Evolutionary conservation across 768 basidiomycete species (phyloP).

Genomic region (Termitomyces sp.): DNA sequence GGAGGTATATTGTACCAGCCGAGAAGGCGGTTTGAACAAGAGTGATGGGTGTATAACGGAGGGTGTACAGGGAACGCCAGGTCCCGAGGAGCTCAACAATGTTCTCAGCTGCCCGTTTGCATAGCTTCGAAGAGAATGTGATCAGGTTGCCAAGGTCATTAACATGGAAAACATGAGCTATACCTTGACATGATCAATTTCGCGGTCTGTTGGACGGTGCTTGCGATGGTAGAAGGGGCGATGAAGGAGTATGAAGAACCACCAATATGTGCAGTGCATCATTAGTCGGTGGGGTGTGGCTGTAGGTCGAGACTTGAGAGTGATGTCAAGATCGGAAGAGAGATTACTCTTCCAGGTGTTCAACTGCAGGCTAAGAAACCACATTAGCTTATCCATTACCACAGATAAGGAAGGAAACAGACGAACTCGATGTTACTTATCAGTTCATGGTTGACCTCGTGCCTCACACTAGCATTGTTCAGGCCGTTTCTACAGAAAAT

Average conservation of each 20-base stretch:
- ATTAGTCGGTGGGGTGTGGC: constrained; percentile 53
- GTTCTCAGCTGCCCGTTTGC: constrained; percentile 51
- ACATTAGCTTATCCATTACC: not conserved
- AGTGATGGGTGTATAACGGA: constrained; percentile 58
- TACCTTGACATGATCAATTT: constrained; percentile 54
- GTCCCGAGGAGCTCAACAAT: constrained; percentile 50
- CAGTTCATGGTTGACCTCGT: constrained; percentile 39
- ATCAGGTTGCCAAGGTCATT: constrained; percentile 10
- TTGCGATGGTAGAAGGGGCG: constrained; percentile 50
- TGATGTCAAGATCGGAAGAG: constrained; percentile 47
- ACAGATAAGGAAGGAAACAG: not conserved
- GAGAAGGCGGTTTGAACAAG: constrained; percentile 56
- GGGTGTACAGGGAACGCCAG: constrained; percentile 49
- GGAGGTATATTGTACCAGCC: constrained; percentile 56
- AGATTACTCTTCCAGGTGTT: constrained; percentile 46
- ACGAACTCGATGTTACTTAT: constrained; percentile 55
- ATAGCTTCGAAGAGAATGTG: constrained; percentile 32
- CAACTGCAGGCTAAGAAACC: constrained; percentile 34
- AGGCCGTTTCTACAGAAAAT: constrained; percentile 36
- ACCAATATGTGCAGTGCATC: constrained; percentile 56
- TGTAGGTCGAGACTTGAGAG: constrained; percentile 40
- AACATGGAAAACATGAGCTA: constrained; percentile 16
- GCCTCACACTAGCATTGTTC: constrained; percentile 34
- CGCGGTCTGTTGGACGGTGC: constrained; percentile 33
- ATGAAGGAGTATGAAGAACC: constrained; percentile 58